Evolutionary conservation across 2,329 filamentous ascomycete genomes (phyloP), one percentile per base, ranked within the genome.

Genomic region (Chrysoporthe puriensis): DNA sequence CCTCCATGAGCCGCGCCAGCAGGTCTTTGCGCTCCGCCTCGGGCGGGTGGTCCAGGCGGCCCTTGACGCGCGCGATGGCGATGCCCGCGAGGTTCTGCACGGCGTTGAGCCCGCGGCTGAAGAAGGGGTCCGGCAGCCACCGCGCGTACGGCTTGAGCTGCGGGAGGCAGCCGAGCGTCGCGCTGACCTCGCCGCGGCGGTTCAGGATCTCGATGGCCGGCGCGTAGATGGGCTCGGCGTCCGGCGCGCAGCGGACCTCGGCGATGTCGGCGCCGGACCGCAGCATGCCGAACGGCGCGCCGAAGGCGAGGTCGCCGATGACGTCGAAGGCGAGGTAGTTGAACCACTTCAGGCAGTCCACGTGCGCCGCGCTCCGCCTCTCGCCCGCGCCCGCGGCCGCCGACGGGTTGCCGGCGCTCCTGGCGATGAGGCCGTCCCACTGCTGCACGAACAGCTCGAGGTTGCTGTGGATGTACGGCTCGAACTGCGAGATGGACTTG

Each of bases 141-240:
- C 88, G 88, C 21, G 93, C 94, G 72, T 88, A 96, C 0, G 93
- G 92, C 77, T 92, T 95, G 60, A 97, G 81, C 68, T 82, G 79
- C 0, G 94, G 93, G 65, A 90, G 82, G 74, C 88, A 91, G 1
- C 94, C 94, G 3, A 97, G 83, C 0, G 93, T 89, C 4, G 89
- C 91, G 14, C 90, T 94, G 42, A 97, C 93, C 75, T 97, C 94
- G 66, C 94, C 94, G 61, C 94, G 86, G 16, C 94, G 87, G 80
- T 97, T 97, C 65, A 97, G 83, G 4, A 97, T 94, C 79, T 97
- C 90, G 70, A 97, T 92, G 11, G 94, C 94, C 0, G 90, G 87
- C 0, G 91, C 91, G 73, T 91, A 93, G 40, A 87, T 87, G 4
- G 91, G 86, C 2, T 86, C 82, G 0, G 85, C 82, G 68, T 88